Conservation (phyloP, 2,329 filamentous ascomycete species). For the Trichoderma hamatum region DNA sequence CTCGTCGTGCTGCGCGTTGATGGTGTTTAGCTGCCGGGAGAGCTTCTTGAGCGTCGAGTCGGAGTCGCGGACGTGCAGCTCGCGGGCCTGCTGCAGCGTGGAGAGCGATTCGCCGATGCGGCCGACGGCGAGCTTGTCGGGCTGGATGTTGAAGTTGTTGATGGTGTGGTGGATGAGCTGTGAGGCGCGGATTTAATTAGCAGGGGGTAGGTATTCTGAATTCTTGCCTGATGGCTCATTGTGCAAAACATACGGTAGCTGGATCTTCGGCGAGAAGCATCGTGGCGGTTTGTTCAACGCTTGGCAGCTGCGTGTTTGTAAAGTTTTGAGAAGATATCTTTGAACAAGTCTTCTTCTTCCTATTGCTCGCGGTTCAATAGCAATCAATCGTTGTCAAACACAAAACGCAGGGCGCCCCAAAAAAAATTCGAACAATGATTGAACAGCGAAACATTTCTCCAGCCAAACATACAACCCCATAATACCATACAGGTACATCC, state of each 20-base stretch:
- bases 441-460: neutral
- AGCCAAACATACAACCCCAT: neutral
- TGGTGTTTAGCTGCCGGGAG: conserved; percentile 72
- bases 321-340: neutral
- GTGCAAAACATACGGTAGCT: conserved; percentile 64
- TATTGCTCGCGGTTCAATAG: neutral
- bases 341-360: neutral
- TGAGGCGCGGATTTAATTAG: neutral
- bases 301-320: neutral
- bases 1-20: conserved; percentile 76
- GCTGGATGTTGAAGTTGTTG: conserved; percentile 90
- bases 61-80: conserved; percentile 72
- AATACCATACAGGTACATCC: neutral
- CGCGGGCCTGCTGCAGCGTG: conserved; percentile 81
- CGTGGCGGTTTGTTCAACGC: conserved; percentile 42
- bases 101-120: conserved; percentile 83
- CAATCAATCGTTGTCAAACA: neutral
- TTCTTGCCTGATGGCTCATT: neutral
- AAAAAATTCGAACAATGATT: neutral
- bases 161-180: conserved; percentile 91
- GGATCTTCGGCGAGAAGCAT: conserved; percentile 97
- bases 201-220: neutral
- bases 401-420: neutral
- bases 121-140: conserved; percentile 80
- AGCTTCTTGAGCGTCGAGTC: conserved; percentile 71